Conservation (phyloP, 352 stramenopile genomes). For the Phytophthora sansomeana region DNA sequence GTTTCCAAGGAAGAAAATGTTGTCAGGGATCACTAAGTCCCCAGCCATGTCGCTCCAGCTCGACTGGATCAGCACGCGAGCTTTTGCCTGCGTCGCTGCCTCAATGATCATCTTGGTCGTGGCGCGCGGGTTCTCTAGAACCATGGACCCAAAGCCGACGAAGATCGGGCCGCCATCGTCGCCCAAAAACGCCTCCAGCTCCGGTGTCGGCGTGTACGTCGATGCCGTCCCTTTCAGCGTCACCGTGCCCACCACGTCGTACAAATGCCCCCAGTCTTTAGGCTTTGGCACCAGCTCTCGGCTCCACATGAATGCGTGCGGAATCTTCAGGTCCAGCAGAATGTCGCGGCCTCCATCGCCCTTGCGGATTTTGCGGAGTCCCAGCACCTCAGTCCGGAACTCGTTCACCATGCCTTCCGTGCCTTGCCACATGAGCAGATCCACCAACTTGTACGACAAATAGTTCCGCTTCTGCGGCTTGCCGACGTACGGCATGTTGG, state of each 20-base stretch:
- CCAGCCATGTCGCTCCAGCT: conserved; percentile 83
- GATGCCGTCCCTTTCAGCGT: conserved; percentile 43
- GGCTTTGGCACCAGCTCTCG: conserved; percentile 58
- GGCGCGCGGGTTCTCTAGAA: conserved; percentile 82
- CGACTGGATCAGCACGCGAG: conserved; percentile 89
- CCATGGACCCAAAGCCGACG: conserved; percentile 94
- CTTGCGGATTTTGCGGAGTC: conserved; percentile 43
- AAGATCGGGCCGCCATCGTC: conserved; percentile 83
- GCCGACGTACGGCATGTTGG: conserved; percentile 77
- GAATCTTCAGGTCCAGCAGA: conserved; percentile 51
- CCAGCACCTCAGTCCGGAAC: conserved; percentile 52
- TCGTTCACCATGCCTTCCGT: conserved; percentile 54
- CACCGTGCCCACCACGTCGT: conserved; percentile 56
- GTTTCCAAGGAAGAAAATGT: conserved; percentile 68
- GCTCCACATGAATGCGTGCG: conserved; percentile 77
- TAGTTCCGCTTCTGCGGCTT: conserved; percentile 56
- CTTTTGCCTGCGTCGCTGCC: conserved; percentile 54
- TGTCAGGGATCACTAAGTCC: conserved; percentile 46
- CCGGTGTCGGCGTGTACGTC: conserved; percentile 30
- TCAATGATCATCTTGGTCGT: conserved; percentile 49
- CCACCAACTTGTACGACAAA: conserved; percentile 59
- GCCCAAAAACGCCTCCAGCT: conserved; percentile 43
- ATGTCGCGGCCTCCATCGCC: conserved; percentile 47
- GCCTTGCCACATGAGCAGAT: conserved; percentile 60
- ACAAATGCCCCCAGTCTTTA: conserved; percentile 62